Conservation (phyloP, 306 rosid genomes). For the Mimosa pudica region DNA sequence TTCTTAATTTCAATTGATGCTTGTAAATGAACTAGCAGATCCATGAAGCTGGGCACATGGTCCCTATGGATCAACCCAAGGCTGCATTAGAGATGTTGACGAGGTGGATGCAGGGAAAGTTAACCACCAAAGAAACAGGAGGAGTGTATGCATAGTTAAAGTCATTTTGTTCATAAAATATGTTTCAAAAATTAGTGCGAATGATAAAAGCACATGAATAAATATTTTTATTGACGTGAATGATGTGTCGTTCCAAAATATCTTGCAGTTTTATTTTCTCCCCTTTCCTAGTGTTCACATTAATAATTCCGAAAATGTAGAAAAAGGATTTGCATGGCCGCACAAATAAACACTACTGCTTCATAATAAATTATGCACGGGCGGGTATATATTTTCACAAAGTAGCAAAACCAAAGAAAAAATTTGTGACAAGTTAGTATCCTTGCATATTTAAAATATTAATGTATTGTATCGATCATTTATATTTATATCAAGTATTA, state of each 20-base stretch:
- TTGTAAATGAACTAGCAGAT: conserved; percentile 47
- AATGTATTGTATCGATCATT: too few relatives aligned
- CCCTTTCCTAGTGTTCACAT: too few relatives aligned
- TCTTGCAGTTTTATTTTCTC: too few relatives aligned
- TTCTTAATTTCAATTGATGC: background rate
- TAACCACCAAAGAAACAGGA: conserved; percentile 9
- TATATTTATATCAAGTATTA: too few relatives aligned
- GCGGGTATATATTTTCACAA: too few relatives aligned
- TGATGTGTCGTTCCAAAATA: too few relatives aligned
- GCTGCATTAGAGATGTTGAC: conserved; percentile 75
- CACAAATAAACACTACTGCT: background rate
- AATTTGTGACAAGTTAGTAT: too few relatives aligned
- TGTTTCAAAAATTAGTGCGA: background rate
- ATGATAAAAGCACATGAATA: background rate
- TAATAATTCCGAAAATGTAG: background rate
- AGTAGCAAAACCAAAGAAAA: too few relatives aligned
- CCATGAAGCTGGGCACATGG: conserved; percentile 87
- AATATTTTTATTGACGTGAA: background rate
- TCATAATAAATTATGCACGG: too few relatives aligned
- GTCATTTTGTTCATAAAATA: background rate
- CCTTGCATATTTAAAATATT: too few relatives aligned
- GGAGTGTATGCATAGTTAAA: background rate
- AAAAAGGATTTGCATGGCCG: background rate
- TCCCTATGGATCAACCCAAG: conserved; percentile 95
- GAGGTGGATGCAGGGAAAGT: conserved; percentile 79